Base-by-base conservation (phyloP, 2,329 filamentous ascomycete species). In the Aureobasidium subglaciale region DNA sequence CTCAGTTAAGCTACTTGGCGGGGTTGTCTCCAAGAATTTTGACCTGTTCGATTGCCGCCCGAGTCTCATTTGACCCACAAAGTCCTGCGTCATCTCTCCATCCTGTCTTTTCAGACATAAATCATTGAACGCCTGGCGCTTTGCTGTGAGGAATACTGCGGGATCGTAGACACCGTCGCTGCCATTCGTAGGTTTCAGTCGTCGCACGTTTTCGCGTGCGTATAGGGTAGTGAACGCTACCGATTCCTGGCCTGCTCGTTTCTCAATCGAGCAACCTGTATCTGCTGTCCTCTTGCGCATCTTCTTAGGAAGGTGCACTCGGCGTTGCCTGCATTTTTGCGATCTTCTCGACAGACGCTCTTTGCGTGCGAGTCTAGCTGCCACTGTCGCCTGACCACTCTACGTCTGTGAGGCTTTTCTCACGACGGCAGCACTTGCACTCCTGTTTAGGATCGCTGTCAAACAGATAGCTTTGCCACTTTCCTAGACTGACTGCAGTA, bases 111-210 rank as follows among this genome's bases (percentile, higher is more conserved):
- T 41, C 35, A 41, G 4, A 40, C 38, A 42, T 27, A 42, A 54
- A 34, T 20, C 50, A 42, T 38, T 30, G 27, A 24, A 34, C 50
- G 15, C 50, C 20, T 54, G 29, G 50, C 50, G 35, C 38, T 35
- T 8, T 43, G 50, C 38, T 42, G 48, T 32, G 38, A 35, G 20
- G 38, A 30, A 18, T 25, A 34, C 50, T 35, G 37, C 43, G 50
- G 50, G 29, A 43, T 35, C 38, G 50, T 54, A 54, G 50, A 54
- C 29, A 54, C 20, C 37, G 27, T 54, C 50, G 38, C 50, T 43
- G 50, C 37, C 37, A 54, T 15, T 43, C 50, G 50, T 54, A 54
- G 50, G 50, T 54, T 29, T 35, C 50, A 43, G 37, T 38, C 25
- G 38, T 54, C 50, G 34, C 27, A 54, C 50, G 20, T 35, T 15